Base-by-base conservation (phyloP, 176 grass and related monocot genomes). In the Carex myosuroides region DNA sequence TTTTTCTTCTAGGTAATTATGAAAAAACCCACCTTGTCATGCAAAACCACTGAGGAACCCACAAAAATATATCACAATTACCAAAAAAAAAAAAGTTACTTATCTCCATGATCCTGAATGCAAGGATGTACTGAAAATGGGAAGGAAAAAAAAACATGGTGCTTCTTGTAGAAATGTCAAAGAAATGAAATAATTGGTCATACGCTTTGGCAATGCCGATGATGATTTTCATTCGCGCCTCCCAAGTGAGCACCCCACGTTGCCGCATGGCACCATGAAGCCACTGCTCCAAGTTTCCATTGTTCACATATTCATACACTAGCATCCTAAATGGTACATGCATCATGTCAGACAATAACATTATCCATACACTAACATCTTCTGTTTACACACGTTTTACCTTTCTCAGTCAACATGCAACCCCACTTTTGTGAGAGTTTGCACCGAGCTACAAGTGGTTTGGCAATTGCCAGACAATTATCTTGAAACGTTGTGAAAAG, bases 201-300 rank as follows among this genome's bases (percentile, higher is more conserved):
- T 92, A 94, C 91, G 91, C 91, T 86, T 94, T 97, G 12, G 91
- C 90, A 56, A 87, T 94, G 78, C 94, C 88, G 72, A 97, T 71
- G 66, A 97, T 55, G 33, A 97, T 82, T 87, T 97, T 94, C 89
- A 97, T 93, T 6, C 91, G 90, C 6, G 88, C 86, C 39, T 97
- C 94, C 94, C 94, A 97, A 66, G 91, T 90, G 71, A 97, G 89
- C 85, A 89, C 84, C 29, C 94, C 86, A 0, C 85, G 84, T 64
- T 92, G 89, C 30, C 88, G 89, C 86, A 94, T 90, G 58, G 91
- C 91, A 13, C 91, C 94, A 13, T 97, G 94, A 84, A 97, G 87
- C 94, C 91, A 97, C 73, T 97, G 94, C 58, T 97, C 94, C 66
- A 97, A 86, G 83, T 97, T 97, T 18, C 94, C 94, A 9, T 92